phyloP scores from a whole-genome alignment of 225 moss, liverwort and hornwort genomes.

The Antitrichia curtipendula region DNA sequence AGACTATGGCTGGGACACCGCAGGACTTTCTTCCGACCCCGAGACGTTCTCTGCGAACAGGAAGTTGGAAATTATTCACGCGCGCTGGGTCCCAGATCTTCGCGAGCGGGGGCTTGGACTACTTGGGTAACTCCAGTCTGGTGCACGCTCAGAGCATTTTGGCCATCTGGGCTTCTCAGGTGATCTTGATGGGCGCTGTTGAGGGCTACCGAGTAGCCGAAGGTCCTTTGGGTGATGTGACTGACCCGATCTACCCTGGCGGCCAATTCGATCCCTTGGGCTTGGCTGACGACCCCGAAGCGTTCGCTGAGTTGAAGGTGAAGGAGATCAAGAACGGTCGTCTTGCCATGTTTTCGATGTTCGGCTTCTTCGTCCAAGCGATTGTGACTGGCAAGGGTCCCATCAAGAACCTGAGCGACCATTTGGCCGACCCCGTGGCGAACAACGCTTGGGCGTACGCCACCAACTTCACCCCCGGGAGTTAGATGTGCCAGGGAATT shows the following conservation, averaged over 20 bases:
- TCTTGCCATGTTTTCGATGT: background rate
- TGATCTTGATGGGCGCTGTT: background rate
- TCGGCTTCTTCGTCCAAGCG: background rate
- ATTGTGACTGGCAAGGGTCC: constrained; percentile 12
- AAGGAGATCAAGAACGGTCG: background rate
- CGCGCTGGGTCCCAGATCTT: background rate
- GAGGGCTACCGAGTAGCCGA: background rate
- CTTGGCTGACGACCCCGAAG: background rate
- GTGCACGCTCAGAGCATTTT: background rate
- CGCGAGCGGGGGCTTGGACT: background rate
- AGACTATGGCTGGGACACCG: too few species aligned
- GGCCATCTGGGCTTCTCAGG: background rate
- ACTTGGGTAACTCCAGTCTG: background rate
- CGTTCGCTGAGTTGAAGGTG: background rate
- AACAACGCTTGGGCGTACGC: constrained; percentile 15
- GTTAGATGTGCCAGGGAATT: background rate
- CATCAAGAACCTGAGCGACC: constrained; percentile 1
- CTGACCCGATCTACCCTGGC: background rate
- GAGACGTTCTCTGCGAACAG: background rate
- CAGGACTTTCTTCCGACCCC: too few species aligned
- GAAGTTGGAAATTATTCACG: background rate
- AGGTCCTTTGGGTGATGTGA: background rate
- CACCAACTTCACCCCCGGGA: constrained; percentile 14
- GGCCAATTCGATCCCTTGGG: background rate
- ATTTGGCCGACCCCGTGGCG: background rate